Conservation (phyloP, 129 eudicot species). For the Dittrichia graveolens region DNA sequence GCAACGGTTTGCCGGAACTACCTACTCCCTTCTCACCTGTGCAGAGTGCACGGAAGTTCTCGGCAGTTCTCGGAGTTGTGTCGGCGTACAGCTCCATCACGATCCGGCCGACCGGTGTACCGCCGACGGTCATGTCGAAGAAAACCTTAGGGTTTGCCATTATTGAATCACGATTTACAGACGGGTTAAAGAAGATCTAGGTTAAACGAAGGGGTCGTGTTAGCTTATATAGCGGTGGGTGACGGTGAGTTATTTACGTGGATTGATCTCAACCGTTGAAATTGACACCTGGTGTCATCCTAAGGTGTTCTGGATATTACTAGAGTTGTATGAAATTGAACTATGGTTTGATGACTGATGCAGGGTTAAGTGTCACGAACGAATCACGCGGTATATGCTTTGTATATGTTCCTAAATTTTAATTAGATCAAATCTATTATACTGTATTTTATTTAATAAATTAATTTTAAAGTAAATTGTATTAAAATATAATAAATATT, state of each 20-base stretch:
- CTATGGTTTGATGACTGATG: slow-evolving; percentile 14
- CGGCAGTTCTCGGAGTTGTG: slow-evolving; percentile 60
- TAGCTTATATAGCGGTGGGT: slow-evolving; percentile 33
- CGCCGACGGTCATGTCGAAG: slow-evolving; percentile 65
- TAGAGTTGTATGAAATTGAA: slow-evolving; percentile 18
- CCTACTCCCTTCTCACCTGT: slow-evolving; percentile 63
- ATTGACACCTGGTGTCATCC: slow-evolving; percentile 13
- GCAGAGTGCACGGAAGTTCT: slow-evolving; percentile 68
- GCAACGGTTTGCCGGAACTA: slow-evolving; percentile 45
- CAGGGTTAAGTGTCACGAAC: slow-evolving; percentile 27
- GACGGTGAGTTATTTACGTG: slow-evolving; percentile 5
- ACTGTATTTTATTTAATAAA: no score
- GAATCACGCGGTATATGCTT: slow-evolving; percentile 33
- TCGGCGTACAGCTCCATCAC: slow-evolving; percentile 67
- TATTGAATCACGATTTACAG: not conserved
- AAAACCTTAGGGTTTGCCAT: slow-evolving; percentile 63
- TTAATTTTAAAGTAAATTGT: no score
- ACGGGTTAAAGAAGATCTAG: not conserved
- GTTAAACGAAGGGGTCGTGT: not conserved
- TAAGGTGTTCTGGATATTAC: slow-evolving; percentile 12
- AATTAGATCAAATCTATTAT: not conserved
- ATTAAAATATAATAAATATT: no score
- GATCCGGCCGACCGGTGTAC: slow-evolving; percentile 48
- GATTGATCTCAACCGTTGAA: slow-evolving; percentile 14
- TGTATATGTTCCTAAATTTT: not conserved